A percentile compares a stretch with the other conserved stretches of the same genome.
phyloP scores from a whole-genome alignment of 495 filamentous ascomycete genomes.

The Aspergillus panamensis region DNA sequence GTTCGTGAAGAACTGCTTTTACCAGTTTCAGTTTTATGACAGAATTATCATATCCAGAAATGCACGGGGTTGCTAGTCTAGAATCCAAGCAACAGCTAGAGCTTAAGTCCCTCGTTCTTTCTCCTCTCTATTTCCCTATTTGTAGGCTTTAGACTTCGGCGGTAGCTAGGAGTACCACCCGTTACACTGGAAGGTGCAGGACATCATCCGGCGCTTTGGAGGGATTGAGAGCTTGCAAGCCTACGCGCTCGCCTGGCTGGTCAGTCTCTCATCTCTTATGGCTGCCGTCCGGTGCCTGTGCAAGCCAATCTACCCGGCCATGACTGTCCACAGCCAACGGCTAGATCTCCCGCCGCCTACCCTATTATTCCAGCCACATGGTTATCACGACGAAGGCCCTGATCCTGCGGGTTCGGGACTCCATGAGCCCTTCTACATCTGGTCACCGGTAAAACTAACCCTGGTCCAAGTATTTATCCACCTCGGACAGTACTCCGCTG shows the following conservation, averaged over 20 bases:
- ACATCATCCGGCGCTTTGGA: slow-evolving; percentile 4
- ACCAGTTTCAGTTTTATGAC: too few species aligned
- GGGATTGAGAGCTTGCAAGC: slow-evolving; percentile 8
- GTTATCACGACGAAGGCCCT: background rate
- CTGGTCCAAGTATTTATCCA: background rate
- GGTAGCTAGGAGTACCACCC: slow-evolving; percentile 12
- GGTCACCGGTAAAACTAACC: background rate
- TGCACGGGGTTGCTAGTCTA: background rate
- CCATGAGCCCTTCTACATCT: background rate
- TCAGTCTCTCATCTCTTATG: slow-evolving; percentile 6
- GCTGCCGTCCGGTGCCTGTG: background rate
- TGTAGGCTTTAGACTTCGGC: slow-evolving; percentile 11
- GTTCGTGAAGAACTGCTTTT: too few species aligned
- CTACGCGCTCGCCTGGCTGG: slow-evolving; percentile 8
- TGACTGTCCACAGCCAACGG: background rate
- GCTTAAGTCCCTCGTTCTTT: slow-evolving; percentile 1
- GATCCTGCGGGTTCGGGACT: background rate
- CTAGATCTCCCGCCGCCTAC: background rate
- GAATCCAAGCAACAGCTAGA: slow-evolving; percentile 9
- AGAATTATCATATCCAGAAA: slow-evolving; percentile 5
- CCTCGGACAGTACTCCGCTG: background rate
- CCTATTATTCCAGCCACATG: background rate
- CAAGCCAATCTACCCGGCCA: slow-evolving; percentile 8
- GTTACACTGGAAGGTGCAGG: slow-evolving; percentile 10
- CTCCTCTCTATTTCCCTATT: background rate